Conservation (phyloP, 139 green algal species). For the Coccomyxa sp. region DNA sequence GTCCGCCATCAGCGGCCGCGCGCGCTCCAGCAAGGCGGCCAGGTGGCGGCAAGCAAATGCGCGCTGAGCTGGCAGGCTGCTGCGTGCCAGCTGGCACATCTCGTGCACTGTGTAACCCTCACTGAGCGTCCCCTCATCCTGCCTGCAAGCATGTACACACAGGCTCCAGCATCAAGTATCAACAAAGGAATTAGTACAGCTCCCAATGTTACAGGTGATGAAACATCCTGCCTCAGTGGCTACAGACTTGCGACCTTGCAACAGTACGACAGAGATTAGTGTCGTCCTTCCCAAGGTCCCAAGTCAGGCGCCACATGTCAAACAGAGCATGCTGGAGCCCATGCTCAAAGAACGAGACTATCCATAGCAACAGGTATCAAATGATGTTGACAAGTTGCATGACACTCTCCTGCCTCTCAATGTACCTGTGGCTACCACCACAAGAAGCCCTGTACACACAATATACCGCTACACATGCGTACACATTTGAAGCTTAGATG, state of each 20-base stretch:
- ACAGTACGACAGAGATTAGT: not conserved
- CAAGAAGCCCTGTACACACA: too few species aligned
- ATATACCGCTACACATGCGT: too few species aligned
- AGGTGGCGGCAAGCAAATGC: conserved; percentile 46
- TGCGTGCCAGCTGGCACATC: conserved; percentile 50
- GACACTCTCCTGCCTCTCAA: too few species aligned
- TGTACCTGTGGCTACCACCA: too few species aligned
- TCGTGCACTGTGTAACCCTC: conserved; percentile 56
- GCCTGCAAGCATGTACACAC: not conserved
- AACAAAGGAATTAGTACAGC: not conserved
- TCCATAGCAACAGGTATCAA: too few species aligned
- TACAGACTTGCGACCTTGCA: not conserved
- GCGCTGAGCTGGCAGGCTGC: conserved; percentile 42
- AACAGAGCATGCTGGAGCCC: not conserved
- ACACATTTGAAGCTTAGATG: too few species aligned
- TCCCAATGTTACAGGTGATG: not conserved
- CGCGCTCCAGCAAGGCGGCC: conserved; percentile 29
- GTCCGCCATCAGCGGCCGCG: not conserved
- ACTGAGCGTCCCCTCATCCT: conserved; percentile 14
- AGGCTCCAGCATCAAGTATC: not conserved
- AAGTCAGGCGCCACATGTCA: not conserved
- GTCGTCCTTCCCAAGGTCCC: not conserved
- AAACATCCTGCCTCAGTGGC: too few species aligned
- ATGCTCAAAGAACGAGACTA: too few species aligned
- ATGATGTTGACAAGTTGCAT: too few species aligned